Base-by-base conservation (phyloP, 495 filamentous ascomycete genomes). In the Clavariopsis aquatica region DNA sequence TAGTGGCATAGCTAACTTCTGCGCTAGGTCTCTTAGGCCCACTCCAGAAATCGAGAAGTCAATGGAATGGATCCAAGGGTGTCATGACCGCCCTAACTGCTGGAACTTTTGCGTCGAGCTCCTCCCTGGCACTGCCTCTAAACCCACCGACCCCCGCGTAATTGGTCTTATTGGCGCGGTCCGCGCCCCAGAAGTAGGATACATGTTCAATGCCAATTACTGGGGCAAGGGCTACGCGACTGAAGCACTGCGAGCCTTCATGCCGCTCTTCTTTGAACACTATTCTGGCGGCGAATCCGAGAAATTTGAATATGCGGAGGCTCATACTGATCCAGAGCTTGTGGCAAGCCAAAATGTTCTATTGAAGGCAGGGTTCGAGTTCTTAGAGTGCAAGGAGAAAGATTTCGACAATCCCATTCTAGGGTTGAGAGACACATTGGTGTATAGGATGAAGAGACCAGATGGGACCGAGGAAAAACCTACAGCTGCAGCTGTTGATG, bases 81-180 rank as follows among this genome's bases (percentile, higher is more conserved):
- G 69, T 41, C 57, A 62, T 53, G 51, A 53, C 43, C 52, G 52
- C 31, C 29, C 51, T 41, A 62, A 66, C 20, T 45, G 36, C 61
- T 69, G 66, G 66, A 72, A 65, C 52, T 72, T 72, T 52, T 23
- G 34, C 38, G 65, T 72, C 45, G 70, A 72, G 57, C 68, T 72
- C 17, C 68, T 72, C 6, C 70, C 67, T 29, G 43, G 51, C 43
- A 22, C 51, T 34, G 15, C 22, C 22, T 29, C 58, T 26, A 12
- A 23, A 2, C n/a, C 20, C 29, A 36, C 43, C 52, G 52, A 8
- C 29, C 57, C 62, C 34, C 67, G 60, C 26, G 67, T 72, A 45
- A 72, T 72, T 24, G 70, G 70, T 22, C 22, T 67, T 12, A 58
- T 72, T 20, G 70, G 70, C 12, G 68, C 68, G 9, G 58, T 68